These are phyloP conservation scores for Asterochloris erici DNA, from an alignment of 139 green algal genomes.

Conservation along the genomic window DNA sequence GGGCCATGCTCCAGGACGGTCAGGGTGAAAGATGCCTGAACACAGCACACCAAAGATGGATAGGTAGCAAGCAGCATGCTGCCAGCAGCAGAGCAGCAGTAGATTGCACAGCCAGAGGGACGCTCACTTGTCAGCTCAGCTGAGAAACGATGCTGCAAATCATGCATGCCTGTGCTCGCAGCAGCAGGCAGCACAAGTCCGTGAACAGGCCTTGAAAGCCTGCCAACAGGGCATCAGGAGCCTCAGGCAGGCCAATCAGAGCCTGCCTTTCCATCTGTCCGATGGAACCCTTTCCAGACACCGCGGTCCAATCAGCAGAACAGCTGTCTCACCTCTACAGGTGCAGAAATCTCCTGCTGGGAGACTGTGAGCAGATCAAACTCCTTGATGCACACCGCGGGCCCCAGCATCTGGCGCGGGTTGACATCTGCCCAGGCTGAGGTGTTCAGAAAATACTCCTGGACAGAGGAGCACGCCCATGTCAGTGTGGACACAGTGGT, in stretches of 20 bases:
- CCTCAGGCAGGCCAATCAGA: not conserved
- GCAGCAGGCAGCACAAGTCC: too few relatives aligned
- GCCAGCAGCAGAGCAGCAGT: too few relatives aligned
- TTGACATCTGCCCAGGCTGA: slow-evolving; percentile 81
- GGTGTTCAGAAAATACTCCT: slow-evolving; percentile 81
- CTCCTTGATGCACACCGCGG: slow-evolving; percentile 63
- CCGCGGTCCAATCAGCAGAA: not conserved
- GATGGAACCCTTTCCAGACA: not conserved
- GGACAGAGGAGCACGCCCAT: too few relatives aligned
- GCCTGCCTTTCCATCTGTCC: not conserved
- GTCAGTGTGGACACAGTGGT: too few relatives aligned
- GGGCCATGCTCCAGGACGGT: slow-evolving; percentile 57
- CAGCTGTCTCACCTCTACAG: slow-evolving; percentile 34
- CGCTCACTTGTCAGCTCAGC: too few relatives aligned
- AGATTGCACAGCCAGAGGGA: too few relatives aligned
- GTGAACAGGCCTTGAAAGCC: not conserved
- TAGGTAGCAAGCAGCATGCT: not conserved
- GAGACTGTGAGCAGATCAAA: slow-evolving; percentile 86
- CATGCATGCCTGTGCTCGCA: too few relatives aligned
- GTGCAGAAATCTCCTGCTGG: slow-evolving; percentile 74
- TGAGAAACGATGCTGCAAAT: too few relatives aligned
- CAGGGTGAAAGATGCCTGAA: slow-evolving; percentile 48
- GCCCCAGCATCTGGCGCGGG: slow-evolving; percentile 74
- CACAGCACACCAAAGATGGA: not conserved
- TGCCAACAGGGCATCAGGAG: not conserved